Evolutionary conservation across 129 eudicot species (phyloP).

Genomic region (Silybum marianum): DNA sequence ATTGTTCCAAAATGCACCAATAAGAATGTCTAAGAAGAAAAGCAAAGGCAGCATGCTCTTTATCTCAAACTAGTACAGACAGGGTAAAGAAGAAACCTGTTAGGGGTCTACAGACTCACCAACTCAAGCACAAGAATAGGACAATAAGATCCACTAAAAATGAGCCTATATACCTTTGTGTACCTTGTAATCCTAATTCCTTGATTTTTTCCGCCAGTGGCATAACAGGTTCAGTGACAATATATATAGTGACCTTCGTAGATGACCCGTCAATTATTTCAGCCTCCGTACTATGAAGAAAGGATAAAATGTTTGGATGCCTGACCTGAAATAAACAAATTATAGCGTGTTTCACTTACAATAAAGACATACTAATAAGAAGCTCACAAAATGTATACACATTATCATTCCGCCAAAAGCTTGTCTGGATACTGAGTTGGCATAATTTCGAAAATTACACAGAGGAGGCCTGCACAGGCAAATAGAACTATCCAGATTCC

Average conservation of each 20-base stretch:
- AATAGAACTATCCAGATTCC: background rate
- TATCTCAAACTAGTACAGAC: too few species aligned
- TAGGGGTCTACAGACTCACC: background rate
- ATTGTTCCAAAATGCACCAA: background rate
- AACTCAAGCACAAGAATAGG: background rate
- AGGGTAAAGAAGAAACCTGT: background rate
- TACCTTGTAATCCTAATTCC: slow-evolving; percentile 90
- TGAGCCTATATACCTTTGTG: background rate
- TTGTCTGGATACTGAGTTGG: background rate
- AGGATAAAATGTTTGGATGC: slow-evolving; percentile 92
- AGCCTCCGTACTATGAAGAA: slow-evolving; percentile 88
- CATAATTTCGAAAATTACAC: background rate
- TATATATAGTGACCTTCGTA: slow-evolving; percentile 77
- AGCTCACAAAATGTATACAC: slow-evolving; percentile 1
- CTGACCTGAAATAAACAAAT: slow-evolving; percentile 69
- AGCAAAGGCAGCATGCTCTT: background rate
- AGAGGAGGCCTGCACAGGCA: slow-evolving; percentile 2
- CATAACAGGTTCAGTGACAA: slow-evolving; percentile 97
- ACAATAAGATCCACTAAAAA: slow-evolving; percentile 5
- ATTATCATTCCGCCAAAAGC: slow-evolving; percentile 1
- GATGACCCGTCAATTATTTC: slow-evolving; percentile 80
- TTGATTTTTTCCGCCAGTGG: slow-evolving; percentile 88
- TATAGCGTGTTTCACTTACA: slow-evolving; percentile 12
- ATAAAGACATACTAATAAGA: background rate
- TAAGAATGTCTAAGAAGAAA: background rate